phyloP scores from a whole-genome alignment of 139 green algal species.

The Chlamydomonas schloesseri region DNA sequence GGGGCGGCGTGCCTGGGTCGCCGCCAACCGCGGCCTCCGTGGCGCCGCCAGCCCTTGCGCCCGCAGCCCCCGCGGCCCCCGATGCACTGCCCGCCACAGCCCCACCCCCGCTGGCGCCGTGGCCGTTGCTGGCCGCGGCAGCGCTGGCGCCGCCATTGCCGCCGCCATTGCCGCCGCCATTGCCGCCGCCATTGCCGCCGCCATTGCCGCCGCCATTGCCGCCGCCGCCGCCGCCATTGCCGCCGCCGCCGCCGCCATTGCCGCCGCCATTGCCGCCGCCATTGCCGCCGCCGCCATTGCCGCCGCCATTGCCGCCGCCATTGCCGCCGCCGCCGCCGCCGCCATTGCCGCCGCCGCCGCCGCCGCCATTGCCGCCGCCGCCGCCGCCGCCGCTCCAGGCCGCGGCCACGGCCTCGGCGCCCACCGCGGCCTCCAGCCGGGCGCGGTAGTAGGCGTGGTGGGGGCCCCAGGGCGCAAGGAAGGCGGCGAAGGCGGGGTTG shows the following conservation, averaged over 20 bases:
- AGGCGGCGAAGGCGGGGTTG: slow-evolving; percentile 73
- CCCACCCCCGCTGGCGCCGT: no score
- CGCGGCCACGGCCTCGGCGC: slow-evolving; percentile 3
- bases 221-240: no score
- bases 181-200: no score
- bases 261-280: not conserved
- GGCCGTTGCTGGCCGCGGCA: no score
- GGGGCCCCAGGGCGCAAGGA: slow-evolving; percentile 64
- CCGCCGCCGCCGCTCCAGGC: not conserved
- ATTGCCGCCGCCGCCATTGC: not conserved
- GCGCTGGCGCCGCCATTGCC: not conserved
- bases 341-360: not conserved
- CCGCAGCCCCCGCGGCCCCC: no score
- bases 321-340: not conserved
- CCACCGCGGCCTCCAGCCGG: slow-evolving; percentile 41
- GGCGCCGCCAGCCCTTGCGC: no score
- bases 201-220: not conserved
- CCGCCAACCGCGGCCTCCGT: no score
- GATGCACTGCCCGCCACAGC: no score
- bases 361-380: not conserved
- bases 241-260: no score
- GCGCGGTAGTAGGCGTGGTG: slow-evolving; percentile 68
- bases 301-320: not conserved
- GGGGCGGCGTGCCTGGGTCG: no score
- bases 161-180: not conserved